phyloP scores from a whole-genome alignment of 192 early-diverging fungal genomes.

The Coemansia sp. region DNA sequence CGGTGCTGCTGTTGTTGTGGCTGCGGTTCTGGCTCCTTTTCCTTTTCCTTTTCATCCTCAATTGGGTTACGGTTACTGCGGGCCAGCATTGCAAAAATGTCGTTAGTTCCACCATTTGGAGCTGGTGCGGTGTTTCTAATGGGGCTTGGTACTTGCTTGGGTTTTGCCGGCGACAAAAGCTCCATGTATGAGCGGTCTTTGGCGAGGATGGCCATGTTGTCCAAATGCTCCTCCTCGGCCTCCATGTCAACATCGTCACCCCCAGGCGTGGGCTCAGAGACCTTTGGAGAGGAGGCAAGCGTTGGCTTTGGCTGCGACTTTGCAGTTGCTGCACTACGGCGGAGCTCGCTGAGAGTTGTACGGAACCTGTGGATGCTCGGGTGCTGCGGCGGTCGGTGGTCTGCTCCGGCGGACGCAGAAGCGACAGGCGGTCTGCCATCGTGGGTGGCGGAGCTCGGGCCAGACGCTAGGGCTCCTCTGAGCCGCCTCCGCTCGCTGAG shows the following conservation, averaged over 20 bases:
- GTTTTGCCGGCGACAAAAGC: conserved; percentile 41
- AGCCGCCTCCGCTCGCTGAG: neutral
- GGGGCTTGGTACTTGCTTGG: neutral
- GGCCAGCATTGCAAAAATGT: conserved; percentile 30
- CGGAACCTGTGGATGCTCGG: conserved; percentile 38
- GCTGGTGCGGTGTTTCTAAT: neutral
- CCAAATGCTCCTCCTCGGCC: conserved; percentile 8
- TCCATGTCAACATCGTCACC: neutral
- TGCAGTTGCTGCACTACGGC: conserved; percentile 1
- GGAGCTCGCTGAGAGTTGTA: conserved; percentile 25
- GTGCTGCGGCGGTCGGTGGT: conserved; percentile 35
- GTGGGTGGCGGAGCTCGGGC: neutral
- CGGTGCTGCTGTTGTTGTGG: neutral
- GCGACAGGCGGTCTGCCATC: neutral
- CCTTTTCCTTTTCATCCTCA: neutral
- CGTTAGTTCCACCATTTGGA: neutral
- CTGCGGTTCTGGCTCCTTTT: neutral
- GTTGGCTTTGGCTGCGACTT: neutral
- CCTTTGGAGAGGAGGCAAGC: neutral
- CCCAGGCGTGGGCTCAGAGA: neutral
- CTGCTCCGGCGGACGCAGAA: neutral
- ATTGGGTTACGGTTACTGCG: neutral
- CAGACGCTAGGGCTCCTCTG: neutral
- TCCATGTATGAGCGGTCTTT: conserved; percentile 53
- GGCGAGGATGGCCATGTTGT: conserved; percentile 27